Base-by-base conservation (phyloP, 2,329 filamentous ascomycete genomes). In the Calonectria montana region DNA sequence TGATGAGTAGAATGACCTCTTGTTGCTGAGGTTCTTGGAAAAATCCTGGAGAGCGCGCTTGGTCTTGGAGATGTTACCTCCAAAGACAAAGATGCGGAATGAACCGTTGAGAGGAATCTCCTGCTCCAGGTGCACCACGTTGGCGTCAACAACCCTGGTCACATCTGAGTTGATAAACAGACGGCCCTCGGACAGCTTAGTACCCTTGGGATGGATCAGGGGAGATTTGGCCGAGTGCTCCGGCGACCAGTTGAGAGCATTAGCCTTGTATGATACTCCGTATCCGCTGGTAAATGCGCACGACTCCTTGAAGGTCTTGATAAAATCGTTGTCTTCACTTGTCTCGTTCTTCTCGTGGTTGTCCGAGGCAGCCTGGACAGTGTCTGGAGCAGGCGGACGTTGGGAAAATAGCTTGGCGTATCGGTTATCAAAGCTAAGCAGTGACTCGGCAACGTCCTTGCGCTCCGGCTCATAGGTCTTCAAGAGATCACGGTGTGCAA, bases 281-380 rank as follows among this genome's bases (percentile, higher is more conserved):
- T 97, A 98, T 70, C 96, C 96, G 75, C 93, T 95, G 13, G 95
- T 98, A 83, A 98, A 97, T 80, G 97, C 95, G 86, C 95, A 98
- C 35, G 92, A 91, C 69, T 94, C 94, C 82, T 98, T 98, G 88
- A 98, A 98, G 0, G 93, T 95, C 85, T 93, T 93, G 81, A 97
- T 91, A 81, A 98, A 98, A 13, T 94, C 91, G 79, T 96, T 96
- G 71, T 94, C 92, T 57, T 91, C 87, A 35, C 73, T 75, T 5
- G 78, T 78, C 37, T 80, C 75, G 21, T 80, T 77, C 7, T 68
- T 66, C 21, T 68, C 75, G 15, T 79, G 71, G 16, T 76, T 78
- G 48, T 81, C 79, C 10, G 89, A 89, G 3, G 94, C 94, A 35
- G 91, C 91, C 59, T 91, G 88, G 12, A 96, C 93, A 81, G 96